A percentile compares a stretch with the other conserved stretches of the same genome.
phyloP scores from a whole-genome alignment of 768 basidiomycete species.

The Sarcodon aspratus region DNA sequence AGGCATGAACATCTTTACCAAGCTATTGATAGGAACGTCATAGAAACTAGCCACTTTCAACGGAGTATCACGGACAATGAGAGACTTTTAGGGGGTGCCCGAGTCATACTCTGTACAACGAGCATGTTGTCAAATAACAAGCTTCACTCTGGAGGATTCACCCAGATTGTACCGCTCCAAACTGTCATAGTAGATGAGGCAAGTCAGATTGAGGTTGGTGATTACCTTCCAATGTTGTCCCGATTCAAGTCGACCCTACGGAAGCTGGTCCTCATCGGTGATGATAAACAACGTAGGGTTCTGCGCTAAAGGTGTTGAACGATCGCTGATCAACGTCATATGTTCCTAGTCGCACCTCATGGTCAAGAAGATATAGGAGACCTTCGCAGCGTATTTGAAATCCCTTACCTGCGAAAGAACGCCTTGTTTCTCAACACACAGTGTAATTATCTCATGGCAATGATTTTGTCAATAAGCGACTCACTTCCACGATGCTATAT shows the following conservation, averaged over 20 bases:
- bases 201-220: slow-evolving; percentile 30
- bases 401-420: slow-evolving; percentile 12
- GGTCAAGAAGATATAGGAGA: slow-evolving; percentile 17
- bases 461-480: slow-evolving; percentile 15
- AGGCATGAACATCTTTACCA: slow-evolving; percentile 44
- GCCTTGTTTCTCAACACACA: slow-evolving; percentile 20
- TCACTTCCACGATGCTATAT: slow-evolving; percentile 4
- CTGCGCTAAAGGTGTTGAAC: not conserved
- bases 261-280: slow-evolving; percentile 22
- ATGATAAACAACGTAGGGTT: slow-evolving; percentile 20
- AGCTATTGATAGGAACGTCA: slow-evolving; percentile 20
- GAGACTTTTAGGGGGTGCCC: slow-evolving; percentile 16
- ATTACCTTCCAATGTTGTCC: slow-evolving; percentile 23
- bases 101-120: slow-evolving; percentile 35
- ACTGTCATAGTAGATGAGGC: slow-evolving; percentile 36
- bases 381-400: slow-evolving; percentile 23
- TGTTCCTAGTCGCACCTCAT: slow-evolving; percentile 20
- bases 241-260: slow-evolving; percentile 9
- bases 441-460: slow-evolving; percentile 4
- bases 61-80: not conserved
- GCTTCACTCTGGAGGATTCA: slow-evolving; percentile 5
- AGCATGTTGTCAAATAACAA: slow-evolving; percentile 28
- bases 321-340: not conserved
- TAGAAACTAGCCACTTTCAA: slow-evolving; percentile 23
- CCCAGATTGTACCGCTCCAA: slow-evolving; percentile 21